Evolutionary conservation across 1,284 basidiomycete species (phyloP).

Genomic region (Tausonia pullulans): DNA sequence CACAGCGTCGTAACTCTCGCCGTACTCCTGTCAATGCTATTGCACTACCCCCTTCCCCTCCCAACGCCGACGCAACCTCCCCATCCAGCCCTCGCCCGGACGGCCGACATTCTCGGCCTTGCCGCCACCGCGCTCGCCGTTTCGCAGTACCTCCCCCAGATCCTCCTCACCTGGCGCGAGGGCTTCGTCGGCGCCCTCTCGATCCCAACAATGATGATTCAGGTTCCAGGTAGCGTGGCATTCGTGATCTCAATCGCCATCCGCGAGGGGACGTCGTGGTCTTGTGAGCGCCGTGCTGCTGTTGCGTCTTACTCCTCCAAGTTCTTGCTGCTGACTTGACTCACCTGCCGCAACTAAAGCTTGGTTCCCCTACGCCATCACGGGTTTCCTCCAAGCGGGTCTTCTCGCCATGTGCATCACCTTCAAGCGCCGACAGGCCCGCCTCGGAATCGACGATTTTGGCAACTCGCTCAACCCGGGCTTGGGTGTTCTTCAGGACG

Average conservation of each 20-base stretch:
- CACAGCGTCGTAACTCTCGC: not conserved
- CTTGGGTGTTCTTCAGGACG: not conserved
- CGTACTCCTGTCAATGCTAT: conserved; percentile 5
- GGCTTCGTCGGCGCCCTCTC: conserved; percentile 83
- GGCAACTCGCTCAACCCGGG: conserved; percentile 45
- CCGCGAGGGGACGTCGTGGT: conserved; percentile 74
- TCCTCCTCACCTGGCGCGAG: conserved; percentile 62
- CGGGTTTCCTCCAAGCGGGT: conserved; percentile 72
- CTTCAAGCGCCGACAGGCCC: conserved; percentile 65
- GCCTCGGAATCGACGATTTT: conserved; percentile 83
- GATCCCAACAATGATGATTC: conserved; percentile 85
- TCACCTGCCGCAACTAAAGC: conserved; percentile 34
- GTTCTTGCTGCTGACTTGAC: not conserved
- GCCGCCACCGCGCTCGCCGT: conserved; percentile 64
- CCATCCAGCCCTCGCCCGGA: conserved; percentile 14
- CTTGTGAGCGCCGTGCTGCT: conserved; percentile 42
- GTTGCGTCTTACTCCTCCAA: conserved; percentile 7
- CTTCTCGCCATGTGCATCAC: conserved; percentile 68
- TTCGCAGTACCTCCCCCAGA: conserved; percentile 79
- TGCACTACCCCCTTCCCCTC: conserved; percentile 13
- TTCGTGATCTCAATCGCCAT: conserved; percentile 79
- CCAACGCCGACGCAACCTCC: conserved; percentile 17
- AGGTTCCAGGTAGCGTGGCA: conserved; percentile 78
- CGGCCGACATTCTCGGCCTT: conserved; percentile 36
- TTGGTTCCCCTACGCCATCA: conserved; percentile 75